Evolutionary conservation across 2,329 filamentous ascomycete species (phyloP), one percentile per base, ranked within the genome.

Genomic region (Neophaeococcomyces mojaviensis): DNA sequence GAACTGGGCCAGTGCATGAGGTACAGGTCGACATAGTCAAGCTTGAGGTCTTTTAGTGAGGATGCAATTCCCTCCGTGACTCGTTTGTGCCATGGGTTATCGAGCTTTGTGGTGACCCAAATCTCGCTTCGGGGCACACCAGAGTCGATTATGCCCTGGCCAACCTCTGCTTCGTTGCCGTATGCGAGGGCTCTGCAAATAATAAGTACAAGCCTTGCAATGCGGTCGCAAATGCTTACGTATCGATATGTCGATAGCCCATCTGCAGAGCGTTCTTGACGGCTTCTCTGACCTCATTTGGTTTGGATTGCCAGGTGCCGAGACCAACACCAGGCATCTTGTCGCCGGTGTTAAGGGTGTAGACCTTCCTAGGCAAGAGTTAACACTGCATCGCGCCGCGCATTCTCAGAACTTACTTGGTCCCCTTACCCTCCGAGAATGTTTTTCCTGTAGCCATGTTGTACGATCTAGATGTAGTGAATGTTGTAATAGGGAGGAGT

Each of bases 81-180:
- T 68, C 88, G 84, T 24, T 77, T 78, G 64, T 84, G 82, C 76
- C 81, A 84, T 41, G 82, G 76, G 74, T 89, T 88, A 72, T 86
- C 79, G 44, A 90, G 78, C 75, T 92, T 94, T 57, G 85, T 88
- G 43, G 86, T 90, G 48, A 86, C 64, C 74, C 78, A 86, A 61
- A 85, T 78, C 57, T 84, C 68, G 46, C 74, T 69, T 19, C 82
- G 75, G n/a, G 80, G 74, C 1, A 86, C 75, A 24, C 79, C 80
- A 2, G 77, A 77, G 39, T 76, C 76, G 54, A 71, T 72, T 62
- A 86, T 82, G 44, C 80, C 82, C 45, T 72, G 66, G 49, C 82
- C 81, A 16, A 86, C 80, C 59, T 84, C 80, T 42, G 69, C 67
- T 64, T 86, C 86, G 66, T 90, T 92, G 63, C 79, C 81, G 64